Evolutionary conservation across 345 rosid genomes (phyloP).

Genomic region (Pistacia vera): DNA sequence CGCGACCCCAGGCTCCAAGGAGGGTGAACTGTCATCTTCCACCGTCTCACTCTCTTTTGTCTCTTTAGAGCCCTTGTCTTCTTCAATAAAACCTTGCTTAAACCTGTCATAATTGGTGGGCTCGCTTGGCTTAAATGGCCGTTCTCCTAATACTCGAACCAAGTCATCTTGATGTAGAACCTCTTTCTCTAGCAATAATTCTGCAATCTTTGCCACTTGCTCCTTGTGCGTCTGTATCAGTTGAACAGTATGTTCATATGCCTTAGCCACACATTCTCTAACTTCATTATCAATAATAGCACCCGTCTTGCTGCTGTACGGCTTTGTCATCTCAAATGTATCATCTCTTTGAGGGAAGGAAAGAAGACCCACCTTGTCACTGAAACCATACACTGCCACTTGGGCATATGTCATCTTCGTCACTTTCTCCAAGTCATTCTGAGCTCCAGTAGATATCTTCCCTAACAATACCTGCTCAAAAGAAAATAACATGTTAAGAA

Average conservation of each 20-base stretch:
- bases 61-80: slow-evolving; percentile 29
- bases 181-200: slow-evolving; percentile 51
- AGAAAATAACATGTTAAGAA: background rate
- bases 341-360: slow-evolving; percentile 56
- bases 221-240: slow-evolving; percentile 55
- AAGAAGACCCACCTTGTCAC: slow-evolving; percentile 65
- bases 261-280: slow-evolving; percentile 54
- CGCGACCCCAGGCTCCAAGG: slow-evolving; percentile 35
- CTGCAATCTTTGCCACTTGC: slow-evolving; percentile 52
- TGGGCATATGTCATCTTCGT: slow-evolving; percentile 57
- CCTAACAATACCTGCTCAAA: slow-evolving; percentile 33
- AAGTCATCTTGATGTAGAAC: slow-evolving; percentile 57
- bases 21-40: slow-evolving; percentile 25
- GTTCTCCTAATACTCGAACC: slow-evolving; percentile 44
- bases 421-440: slow-evolving; percentile 59
- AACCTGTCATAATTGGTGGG: slow-evolving; percentile 52
- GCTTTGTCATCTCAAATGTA: slow-evolving; percentile 42
- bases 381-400: slow-evolving; percentile 59
- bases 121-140: slow-evolving; percentile 46
- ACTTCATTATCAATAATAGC: slow-evolving; percentile 55
- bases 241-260: slow-evolving; percentile 40
- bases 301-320: slow-evolving; percentile 52
- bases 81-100: slow-evolving; percentile 46
- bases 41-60: slow-evolving; percentile 14
- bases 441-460: slow-evolving; percentile 56